A percentile compares a stretch with the other conserved stretches of the same genome.
phyloP scores from a whole-genome alignment of 768 basidiomycete genomes.

The Sistotremastrum niveocremeum region DNA sequence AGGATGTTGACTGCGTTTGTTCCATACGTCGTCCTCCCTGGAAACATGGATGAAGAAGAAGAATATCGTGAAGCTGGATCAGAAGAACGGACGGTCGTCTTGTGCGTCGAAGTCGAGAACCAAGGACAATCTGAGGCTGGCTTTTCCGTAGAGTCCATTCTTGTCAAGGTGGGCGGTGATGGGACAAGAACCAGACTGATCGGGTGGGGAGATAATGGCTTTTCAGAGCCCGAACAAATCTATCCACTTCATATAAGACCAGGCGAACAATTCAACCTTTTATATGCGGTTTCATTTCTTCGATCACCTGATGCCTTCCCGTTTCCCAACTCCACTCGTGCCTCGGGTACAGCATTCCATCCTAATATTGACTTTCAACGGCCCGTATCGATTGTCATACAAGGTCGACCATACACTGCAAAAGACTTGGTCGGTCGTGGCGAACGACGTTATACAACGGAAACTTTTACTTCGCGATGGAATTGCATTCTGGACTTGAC shows the following conservation, averaged over 20 bases:
- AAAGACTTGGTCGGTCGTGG: background rate
- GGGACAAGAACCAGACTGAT: slow-evolving; percentile 37
- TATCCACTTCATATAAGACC: slow-evolving; percentile 67
- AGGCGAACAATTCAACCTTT: slow-evolving; percentile 73
- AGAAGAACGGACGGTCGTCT: slow-evolving; percentile 73
- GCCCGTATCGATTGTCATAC: slow-evolving; percentile 67
- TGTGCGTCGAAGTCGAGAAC: slow-evolving; percentile 89
- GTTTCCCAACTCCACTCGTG: background rate
- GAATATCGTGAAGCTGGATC: slow-evolving; percentile 50
- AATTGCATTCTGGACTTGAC: slow-evolving; percentile 80
- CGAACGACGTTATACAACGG: slow-evolving; percentile 45
- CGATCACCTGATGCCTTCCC: slow-evolving; percentile 41
- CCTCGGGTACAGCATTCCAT: slow-evolving; percentile 18
- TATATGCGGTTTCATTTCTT: slow-evolving; percentile 81
- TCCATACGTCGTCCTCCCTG: slow-evolving; percentile 62
- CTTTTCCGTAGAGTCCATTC: slow-evolving; percentile 64
- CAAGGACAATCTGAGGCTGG: slow-evolving; percentile 50
- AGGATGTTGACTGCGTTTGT: slow-evolving; percentile 93
- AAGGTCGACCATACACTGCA: slow-evolving; percentile 49
- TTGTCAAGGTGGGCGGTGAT: slow-evolving; percentile 61
- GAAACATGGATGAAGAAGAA: slow-evolving; percentile 31
- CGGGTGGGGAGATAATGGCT: slow-evolving; percentile 31
- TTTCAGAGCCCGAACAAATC: slow-evolving; percentile 22
- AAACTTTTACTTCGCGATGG: slow-evolving; percentile 74
- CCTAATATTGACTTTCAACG: slow-evolving; percentile 43